Base-by-base conservation (phyloP, 352 stramenopile species). In the Elongisporangium prolatum region DNA sequence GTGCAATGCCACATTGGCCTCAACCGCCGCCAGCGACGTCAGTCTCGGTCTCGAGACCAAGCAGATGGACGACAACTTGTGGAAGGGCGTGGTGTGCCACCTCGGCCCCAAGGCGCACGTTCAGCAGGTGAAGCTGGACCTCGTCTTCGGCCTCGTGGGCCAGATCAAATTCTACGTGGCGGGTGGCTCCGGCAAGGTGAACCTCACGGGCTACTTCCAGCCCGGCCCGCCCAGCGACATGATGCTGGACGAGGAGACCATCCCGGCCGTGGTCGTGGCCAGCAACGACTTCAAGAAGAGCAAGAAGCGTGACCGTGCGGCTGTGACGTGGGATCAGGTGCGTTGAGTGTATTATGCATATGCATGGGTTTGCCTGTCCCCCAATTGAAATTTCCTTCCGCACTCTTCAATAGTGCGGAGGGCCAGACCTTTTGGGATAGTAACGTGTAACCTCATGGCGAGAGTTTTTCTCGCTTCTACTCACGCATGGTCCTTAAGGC, bases 401-500 rank as follows among this genome's bases (percentile, higher is more conserved):
- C 47, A 61, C 56, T 64, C 57, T 58, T 85, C 78, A 54, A 68
- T 94, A 77, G 63, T 63, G 44, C 53, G 72, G 69, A 61, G 78
- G 80, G 85, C 84, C 84, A 94, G 84, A 94, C 84, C 82, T 70
- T 75, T 79, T 90, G 84, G 84, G 69, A 94, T 80, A 94, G 75
- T 37, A 90, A 87, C 71, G 77, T 80, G 82, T 90, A 84, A 72
- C 60, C 68, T 69, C 52, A 69, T 64, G 68, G 61, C 71, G 67
- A 80, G 79, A 90, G 84, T 94, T 94, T 71, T 94, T 90, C 77
- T 84, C 64, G 77, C 72, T 69, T 67, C 49, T 75, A 84, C 77
- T 85, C 77, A 65, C 64, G 82, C 84, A 90, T 88, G 78, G 84
- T 94, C 84, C 84, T 94, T 94, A 94, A 94, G 84, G 84, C 84